These are phyloP conservation scores for Neonectria punicea DNA, from an alignment of 2,329 filamentous ascomycete species.

Conservation along the genomic window DNA sequence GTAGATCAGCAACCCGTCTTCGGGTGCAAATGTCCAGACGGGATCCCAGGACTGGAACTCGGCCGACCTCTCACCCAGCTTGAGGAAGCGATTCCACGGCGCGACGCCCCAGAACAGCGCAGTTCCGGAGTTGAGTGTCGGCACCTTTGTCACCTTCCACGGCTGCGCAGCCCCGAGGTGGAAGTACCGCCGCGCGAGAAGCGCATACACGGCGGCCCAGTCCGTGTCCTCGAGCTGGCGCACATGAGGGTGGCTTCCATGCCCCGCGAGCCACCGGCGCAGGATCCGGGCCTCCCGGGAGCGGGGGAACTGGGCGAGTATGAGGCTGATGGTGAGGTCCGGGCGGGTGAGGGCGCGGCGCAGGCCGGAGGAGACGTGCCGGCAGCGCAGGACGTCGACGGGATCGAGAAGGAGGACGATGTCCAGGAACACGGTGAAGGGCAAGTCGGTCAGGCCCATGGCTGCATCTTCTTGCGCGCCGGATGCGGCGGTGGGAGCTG, in stretches of 20 bases:
- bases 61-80: slow-evolving; percentile 51
- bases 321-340: slow-evolving; percentile 57
- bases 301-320: slow-evolving; percentile 63
- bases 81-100: slow-evolving; percentile 58
- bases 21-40: slow-evolving; percentile 63
- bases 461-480: slow-evolving; percentile 36
- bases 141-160: slow-evolving; percentile 43
- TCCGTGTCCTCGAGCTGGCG: slow-evolving; percentile 36
- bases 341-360: slow-evolving; percentile 60
- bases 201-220: slow-evolving; percentile 59
- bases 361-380: slow-evolving; percentile 62
- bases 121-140: slow-evolving; percentile 32
- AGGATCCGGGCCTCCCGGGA: slow-evolving; percentile 62
- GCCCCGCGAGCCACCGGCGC: slow-evolving; percentile 25
- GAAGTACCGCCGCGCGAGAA: slow-evolving; percentile 64
- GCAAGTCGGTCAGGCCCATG: slow-evolving; percentile 56
- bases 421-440: slow-evolving; percentile 68
- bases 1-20: slow-evolving; percentile 67
- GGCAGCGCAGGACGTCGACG: slow-evolving; percentile 61
- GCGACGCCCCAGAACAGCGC: slow-evolving; percentile 49
- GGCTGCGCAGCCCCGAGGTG: slow-evolving; percentile 61
- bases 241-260: not conserved
- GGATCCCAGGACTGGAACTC: slow-evolving; percentile 59
- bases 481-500: not conserved
- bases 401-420: slow-evolving; percentile 61